Base-by-base conservation (phyloP, 371 early-diverging fungal species). In the Apophysomyces elegans region DNA sequence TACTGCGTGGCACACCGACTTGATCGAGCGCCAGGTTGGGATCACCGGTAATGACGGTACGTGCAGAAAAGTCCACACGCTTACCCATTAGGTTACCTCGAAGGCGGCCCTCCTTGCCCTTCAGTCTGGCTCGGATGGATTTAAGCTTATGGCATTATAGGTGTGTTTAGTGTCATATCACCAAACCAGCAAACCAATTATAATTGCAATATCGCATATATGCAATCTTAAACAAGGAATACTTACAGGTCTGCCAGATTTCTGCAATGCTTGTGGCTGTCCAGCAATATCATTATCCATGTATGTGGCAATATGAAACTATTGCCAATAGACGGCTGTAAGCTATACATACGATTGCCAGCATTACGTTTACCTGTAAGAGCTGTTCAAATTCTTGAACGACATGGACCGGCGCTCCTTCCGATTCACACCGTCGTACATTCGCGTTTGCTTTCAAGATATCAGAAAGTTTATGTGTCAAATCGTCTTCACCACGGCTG, bases 21-120 rank as follows among this genome's bases (percentile, higher is more conserved):
- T 99, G 95, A 77, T 99, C 98, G 57, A 99, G 87, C 26, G 92
- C 91, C 63, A 99, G 84, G 78, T 99, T 99, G 45, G 99, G 98
- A 79, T 99, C 99, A 64, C 99, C 99, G 4, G 99, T 98, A 79
- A 99, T 99, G 63, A 99, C 99, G 5, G 99, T 98, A 77, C 99
- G 93, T 7, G 99, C 99, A 54, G 97, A 97, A 79, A 99, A 99
- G 81, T 99, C 99, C 0, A 99, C 99, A 84, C 99, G 95, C 80
- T 99, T 99, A 59, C 99, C 99, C 99, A 99, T 99, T 71, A 99
- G 80, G 78, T 99, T 99, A 59, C 99, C 99, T 81, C 99, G 91
- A 59, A 99, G 86, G 69, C 99, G 93, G 47, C 99, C 99, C 84
- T 99, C 99, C 79, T 99, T 99, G 65, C 99, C 99, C 88, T 99